Evolutionary conservation across 1,284 basidiomycete genomes (phyloP), one percentile per base, ranked within the genome.

Genomic region (Xerocomus subilludens): DNA sequence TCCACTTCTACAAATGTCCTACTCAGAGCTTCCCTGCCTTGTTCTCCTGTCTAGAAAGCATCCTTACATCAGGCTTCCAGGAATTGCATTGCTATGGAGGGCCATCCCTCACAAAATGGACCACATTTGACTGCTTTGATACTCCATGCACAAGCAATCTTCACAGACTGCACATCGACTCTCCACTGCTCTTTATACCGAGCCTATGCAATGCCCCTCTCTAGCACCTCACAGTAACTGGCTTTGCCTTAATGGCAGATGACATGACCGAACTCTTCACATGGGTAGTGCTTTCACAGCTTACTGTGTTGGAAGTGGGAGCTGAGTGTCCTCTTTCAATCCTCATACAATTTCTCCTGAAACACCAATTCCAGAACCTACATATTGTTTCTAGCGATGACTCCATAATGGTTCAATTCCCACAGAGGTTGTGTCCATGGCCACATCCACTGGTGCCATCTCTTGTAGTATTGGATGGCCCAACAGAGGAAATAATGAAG

Each of bases 1-100:
- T 74, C 42, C 68, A 18, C 21, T 33, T 74, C 27, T 68, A 74
- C 36, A 23, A 18, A 25, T 69, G 73, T 2, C 66, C 65, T 18
- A 60, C 35, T 21, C 8, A 72, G 25, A 36, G 33, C 59, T 71
- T 62, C 8, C 49, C 21, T 20, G 60, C 55, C 42, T 56, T 68
- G 11, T 30, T 23, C 23, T 64, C 67, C 36, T 69, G 56, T 35
- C 55, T 72, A 25, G 56, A 72, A 36, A 65, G 55, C 36, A 65
- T 69, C 30, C 30, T 36, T 8, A 55, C 21, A 51, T 72, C n/a
- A 32, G 71, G 63, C 3, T 69, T 55, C 56, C 25, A 65, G 30
- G 53, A 55, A 25, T 69, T 72, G 32, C 35, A 53, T 36, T 63
- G 45, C 42, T 32, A 14, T 36, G 25, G 69, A 10, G 33, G 64